Conservation (phyloP, 2,329 filamentous ascomycete genomes). For the Zymoseptoria crescenta region DNA sequence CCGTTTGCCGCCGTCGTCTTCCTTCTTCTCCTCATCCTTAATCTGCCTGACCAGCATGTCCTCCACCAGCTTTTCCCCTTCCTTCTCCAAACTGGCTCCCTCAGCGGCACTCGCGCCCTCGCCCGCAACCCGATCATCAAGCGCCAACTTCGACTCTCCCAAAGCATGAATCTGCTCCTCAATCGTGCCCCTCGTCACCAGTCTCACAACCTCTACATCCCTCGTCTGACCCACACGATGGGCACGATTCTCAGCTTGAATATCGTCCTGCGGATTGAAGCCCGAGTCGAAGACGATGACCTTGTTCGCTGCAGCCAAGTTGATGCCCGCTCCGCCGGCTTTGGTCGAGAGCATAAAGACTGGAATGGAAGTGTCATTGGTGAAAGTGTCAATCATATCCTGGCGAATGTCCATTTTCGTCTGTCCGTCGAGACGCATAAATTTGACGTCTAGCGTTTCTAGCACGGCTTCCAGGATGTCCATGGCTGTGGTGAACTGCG, state of each 20-base stretch:
- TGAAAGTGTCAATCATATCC: constrained; percentile 80
- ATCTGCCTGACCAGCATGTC: constrained; percentile 39
- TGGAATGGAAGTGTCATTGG: constrained; percentile 64
- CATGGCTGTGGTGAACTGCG: constrained; percentile 84
- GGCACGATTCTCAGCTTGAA: constrained; percentile 95
- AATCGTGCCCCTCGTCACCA: constrained; percentile 74
- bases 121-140: constrained; percentile 67
- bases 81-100: constrained; percentile 39
- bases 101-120: constrained; percentile 38
- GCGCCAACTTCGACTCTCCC: constrained; percentile 83
- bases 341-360: constrained; percentile 92
- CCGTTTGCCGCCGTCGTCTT: constrained; percentile 3
- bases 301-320: constrained; percentile 91
- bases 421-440: constrained; percentile 77
- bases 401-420: constrained; percentile 80
- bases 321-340: constrained; percentile 94
- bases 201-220: constrained; percentile 80
- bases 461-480: constrained; percentile 83
- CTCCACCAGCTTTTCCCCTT: constrained; percentile 28
- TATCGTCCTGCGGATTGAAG: constrained; percentile 97
- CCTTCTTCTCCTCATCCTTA: constrained; percentile 10
- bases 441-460: constrained; percentile 61
- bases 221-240: constrained; percentile 88
- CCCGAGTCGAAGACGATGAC: constrained; percentile 94
- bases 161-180: constrained; percentile 90